Conservation (phyloP, 192 early-diverging fungal genomes). For the Backusella macrospora region DNA sequence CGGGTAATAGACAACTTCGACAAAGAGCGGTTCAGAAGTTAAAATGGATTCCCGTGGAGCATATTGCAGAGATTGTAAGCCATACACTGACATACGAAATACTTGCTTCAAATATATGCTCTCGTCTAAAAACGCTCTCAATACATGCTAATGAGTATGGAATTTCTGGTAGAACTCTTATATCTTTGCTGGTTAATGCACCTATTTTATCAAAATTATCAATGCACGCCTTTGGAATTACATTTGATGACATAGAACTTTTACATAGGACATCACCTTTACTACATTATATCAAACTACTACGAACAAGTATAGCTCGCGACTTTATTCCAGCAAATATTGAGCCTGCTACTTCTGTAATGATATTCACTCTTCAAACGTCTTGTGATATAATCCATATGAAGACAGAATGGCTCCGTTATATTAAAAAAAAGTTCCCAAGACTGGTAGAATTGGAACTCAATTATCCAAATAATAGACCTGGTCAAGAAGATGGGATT, state of each 20-base stretch:
- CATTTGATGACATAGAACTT: background rate
- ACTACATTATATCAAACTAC: background rate
- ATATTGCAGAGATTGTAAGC: background rate
- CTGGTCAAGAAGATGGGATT: background rate
- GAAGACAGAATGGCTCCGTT: background rate
- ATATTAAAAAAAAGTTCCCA: background rate
- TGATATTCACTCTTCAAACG: background rate
- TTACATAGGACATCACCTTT: background rate
- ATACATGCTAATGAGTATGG: background rate
- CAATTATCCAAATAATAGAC: background rate
- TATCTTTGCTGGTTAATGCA: background rate
- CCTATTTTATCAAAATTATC: background rate
- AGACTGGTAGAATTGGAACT: background rate
- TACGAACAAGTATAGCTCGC: background rate
- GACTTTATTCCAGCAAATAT: background rate
- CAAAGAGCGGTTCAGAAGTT: background rate
- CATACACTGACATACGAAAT: slow-evolving; percentile 1
- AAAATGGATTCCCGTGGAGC: background rate
- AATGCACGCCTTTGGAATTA: background rate
- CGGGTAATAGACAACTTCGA: background rate
- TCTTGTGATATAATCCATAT: background rate
- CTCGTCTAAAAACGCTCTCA: background rate
- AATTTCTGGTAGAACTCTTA: background rate
- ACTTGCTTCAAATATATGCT: background rate
- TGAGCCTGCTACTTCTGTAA: background rate